A percentile compares a stretch with the other conserved stretches of the same genome.
These are phyloP conservation scores for Inonotus obliquus DNA, from an alignment of 1,284 basidiomycete genomes.

Conservation along the genomic window DNA sequence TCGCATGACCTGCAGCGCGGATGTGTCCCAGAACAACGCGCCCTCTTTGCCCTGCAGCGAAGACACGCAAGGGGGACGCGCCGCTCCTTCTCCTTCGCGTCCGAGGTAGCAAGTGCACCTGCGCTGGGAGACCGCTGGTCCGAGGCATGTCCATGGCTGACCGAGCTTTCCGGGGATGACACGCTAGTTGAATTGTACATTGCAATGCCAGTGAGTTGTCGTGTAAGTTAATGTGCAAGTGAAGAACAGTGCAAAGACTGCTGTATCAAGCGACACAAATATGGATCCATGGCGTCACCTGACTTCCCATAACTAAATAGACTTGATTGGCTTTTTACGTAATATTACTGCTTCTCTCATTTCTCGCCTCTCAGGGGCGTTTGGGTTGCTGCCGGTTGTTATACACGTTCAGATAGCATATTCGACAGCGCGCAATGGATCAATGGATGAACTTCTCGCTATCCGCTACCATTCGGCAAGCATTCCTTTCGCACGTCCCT, in stretches of 20 bases:
- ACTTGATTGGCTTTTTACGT: background rate
- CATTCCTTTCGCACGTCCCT: no score
- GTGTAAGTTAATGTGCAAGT: background rate
- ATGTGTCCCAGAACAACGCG: constrained; percentile 33
- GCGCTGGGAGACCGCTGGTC: background rate
- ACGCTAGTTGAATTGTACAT: background rate
- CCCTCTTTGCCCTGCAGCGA: constrained; percentile 33
- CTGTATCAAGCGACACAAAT: background rate
- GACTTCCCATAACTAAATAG: background rate
- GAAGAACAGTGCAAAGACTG: background rate
- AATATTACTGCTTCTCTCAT: background rate
- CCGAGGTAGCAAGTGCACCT: background rate
- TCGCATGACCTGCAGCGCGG: constrained; percentile 32
- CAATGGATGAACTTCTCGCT: no score
- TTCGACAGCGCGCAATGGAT: no score
- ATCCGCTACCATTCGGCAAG: no score
- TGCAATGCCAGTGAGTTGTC: background rate
- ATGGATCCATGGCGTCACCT: background rate
- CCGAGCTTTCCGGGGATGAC: background rate
- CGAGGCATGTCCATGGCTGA: background rate
- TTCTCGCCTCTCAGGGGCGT: background rate
- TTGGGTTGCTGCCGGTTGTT: no score
- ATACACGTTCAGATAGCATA: no score
- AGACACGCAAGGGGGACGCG: constrained; percentile 21
- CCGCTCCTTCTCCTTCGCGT: constrained; percentile 2